Percentiles rank a stretch among this genome's conserved stretches.
phyloP scores from a whole-genome alignment of 805 yeast species.

The Pichia manshurica region DNA sequence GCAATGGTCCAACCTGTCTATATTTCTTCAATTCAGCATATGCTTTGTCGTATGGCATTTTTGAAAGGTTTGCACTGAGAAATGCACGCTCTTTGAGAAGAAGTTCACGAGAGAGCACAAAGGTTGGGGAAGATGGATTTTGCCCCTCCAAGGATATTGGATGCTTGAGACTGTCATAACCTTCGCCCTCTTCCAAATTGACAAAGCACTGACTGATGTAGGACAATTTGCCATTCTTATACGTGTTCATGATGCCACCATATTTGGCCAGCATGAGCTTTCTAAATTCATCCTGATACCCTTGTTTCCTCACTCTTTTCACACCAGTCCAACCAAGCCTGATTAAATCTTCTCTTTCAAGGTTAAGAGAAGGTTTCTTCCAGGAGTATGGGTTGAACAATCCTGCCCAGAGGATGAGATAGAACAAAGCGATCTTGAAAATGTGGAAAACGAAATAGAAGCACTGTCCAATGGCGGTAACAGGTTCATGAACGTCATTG shows the following conservation, averaged over 20 bases:
- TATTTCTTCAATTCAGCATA: conserved; percentile 49
- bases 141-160: too few relatives aligned
- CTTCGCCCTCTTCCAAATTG: conserved; percentile 71
- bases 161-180: conserved; percentile 39
- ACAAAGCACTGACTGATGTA: conserved; percentile 55
- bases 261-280: conserved; percentile 53
- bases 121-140: conserved; percentile 1
- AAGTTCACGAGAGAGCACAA: conserved; percentile 28
- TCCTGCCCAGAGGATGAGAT: conserved; percentile 59
- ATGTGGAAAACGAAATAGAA: conserved; percentile 70
- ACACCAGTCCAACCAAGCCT: conserved; percentile 94
- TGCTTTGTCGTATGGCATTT: conserved; percentile 33
- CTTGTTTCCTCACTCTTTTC: conserved; percentile 62
- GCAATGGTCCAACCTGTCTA: conserved; percentile 61
- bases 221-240: conserved; percentile 62
- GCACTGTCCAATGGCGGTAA: conserved; percentile 47
- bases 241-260: conserved; percentile 77
- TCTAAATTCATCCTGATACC: conserved; percentile 66
- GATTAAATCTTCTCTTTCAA: conserved; percentile 51
- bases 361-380: conserved; percentile 30
- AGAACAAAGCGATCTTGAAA: conserved; percentile 52
- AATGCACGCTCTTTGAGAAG: conserved; percentile 18
- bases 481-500: conserved; percentile 41
- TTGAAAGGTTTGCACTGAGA: conserved; percentile 20
- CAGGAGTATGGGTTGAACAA: conserved; percentile 68